Conservation (phyloP, 2,329 filamentous ascomycete species). For the Passalora sequoiae region DNA sequence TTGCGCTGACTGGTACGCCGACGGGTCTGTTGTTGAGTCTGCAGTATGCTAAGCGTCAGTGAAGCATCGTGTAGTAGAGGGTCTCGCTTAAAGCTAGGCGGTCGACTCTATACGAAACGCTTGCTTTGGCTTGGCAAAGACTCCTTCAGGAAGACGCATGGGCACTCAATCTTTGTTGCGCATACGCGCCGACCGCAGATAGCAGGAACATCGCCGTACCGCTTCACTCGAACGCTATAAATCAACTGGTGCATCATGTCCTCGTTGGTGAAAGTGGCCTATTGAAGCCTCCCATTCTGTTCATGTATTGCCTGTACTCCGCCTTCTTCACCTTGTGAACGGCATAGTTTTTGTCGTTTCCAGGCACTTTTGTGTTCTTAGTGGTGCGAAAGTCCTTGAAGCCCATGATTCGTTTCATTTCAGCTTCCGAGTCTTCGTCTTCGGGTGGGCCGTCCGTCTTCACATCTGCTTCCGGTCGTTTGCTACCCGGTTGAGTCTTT, state of each 20-base stretch:
- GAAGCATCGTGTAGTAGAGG: slow-evolving; percentile 17
- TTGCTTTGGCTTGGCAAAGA: slow-evolving; percentile 1
- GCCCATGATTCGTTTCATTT: slow-evolving; percentile 83
- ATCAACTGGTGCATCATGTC: slow-evolving; percentile 32
- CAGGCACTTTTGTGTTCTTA: slow-evolving; percentile 80
- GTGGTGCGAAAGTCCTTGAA: slow-evolving; percentile 82
- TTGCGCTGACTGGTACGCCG: slow-evolving; percentile 4
- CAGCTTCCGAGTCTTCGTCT: slow-evolving; percentile 58
- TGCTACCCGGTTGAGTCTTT: slow-evolving; percentile 8
- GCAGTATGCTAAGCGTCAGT: slow-evolving; percentile 10
- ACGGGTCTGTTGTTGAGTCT: not conserved
- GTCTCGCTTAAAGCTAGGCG: slow-evolving; percentile 19
- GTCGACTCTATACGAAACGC: slow-evolving; percentile 17
- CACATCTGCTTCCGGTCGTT: slow-evolving; percentile 11
- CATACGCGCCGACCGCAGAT: too few species aligned
- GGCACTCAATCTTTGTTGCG: too few species aligned
- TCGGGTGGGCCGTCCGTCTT: slow-evolving; percentile 26
- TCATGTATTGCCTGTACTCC: slow-evolving; percentile 96
- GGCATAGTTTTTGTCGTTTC: slow-evolving; percentile 72
- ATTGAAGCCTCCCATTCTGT: slow-evolving; percentile 76
- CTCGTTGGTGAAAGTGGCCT: slow-evolving; percentile 45
- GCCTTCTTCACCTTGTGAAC: slow-evolving; percentile 91
- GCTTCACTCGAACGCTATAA: slow-evolving; percentile 9
- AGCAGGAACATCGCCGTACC: too few species aligned
- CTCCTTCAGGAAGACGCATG: too few species aligned